Evolutionary conservation across 2,329 filamentous ascomycete species (phyloP).

Genomic region (Sporothrix brunneoviolacea): DNA sequence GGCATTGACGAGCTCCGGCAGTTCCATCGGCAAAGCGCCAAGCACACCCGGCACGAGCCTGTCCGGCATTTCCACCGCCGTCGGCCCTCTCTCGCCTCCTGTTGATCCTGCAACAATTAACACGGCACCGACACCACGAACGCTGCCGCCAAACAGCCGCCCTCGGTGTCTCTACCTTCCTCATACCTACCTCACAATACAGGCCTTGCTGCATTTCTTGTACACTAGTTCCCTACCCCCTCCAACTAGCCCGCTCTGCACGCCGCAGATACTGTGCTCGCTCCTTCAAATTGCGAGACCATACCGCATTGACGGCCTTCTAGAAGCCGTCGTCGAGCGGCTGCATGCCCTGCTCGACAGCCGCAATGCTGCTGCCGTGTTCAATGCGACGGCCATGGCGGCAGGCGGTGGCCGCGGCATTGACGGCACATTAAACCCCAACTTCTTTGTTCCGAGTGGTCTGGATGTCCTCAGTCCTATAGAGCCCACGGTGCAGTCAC

Average conservation of each 20-base stretch:
- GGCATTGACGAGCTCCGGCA: constrained; percentile 27
- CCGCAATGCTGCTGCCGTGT: constrained; percentile 90
- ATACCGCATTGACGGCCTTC: constrained; percentile 84
- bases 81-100: constrained; percentile 26
- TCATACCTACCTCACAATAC: constrained; percentile 82
- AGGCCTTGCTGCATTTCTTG: constrained; percentile 84
- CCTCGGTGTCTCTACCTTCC: constrained; percentile 87
- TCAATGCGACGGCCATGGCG: constrained; percentile 97
- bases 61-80: constrained; percentile 26
- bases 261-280: constrained; percentile 91
- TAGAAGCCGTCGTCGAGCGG: constrained; percentile 88
- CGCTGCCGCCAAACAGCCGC: constrained; percentile 56
- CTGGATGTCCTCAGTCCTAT: constrained; percentile 33
- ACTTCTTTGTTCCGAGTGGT: constrained; percentile 50
- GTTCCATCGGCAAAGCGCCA: constrained; percentile 31
- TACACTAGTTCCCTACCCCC: constrained; percentile 87
- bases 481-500: constrained; percentile 18
- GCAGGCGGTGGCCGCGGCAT: constrained; percentile 86
- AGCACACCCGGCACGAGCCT: constrained; percentile 40
- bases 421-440: constrained; percentile 58
- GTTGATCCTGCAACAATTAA: constrained; percentile 45
- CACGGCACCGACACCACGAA: constrained; percentile 49
- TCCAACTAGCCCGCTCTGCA: constrained; percentile 70
- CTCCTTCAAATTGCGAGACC: constrained; percentile 87
- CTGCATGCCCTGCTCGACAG: constrained; percentile 86